A percentile compares a stretch with the other conserved stretches of the same genome.
phyloP scores from a whole-genome alignment of 495 filamentous ascomycete genomes.

The Delitschia confertaspora region DNA sequence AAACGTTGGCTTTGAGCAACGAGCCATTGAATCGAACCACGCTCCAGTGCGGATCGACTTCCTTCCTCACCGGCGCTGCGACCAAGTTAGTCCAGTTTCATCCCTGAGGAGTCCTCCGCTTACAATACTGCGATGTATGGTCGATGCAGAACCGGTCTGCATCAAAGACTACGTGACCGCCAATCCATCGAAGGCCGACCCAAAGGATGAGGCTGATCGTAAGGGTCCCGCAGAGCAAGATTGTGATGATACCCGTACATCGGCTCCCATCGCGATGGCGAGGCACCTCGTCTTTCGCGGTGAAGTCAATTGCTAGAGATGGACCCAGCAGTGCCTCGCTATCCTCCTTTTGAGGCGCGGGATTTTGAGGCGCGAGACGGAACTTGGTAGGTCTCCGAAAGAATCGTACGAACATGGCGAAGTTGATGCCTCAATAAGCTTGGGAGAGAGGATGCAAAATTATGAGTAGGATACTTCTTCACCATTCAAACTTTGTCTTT shows the following conservation, averaged over 20 bases:
- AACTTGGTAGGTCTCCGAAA: slow-evolving; percentile 1
- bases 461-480: no score
- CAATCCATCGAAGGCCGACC: neutral
- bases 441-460: no score
- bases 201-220: neutral
- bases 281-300: neutral
- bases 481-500: no score
- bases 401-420: slow-evolving; percentile 7
- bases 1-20: slow-evolving; percentile 45
- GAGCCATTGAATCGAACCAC: slow-evolving; percentile 42
- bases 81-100: neutral
- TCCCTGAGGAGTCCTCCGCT: neutral
- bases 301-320: neutral
- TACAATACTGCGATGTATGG: slow-evolving; percentile 23
- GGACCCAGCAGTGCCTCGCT: slow-evolving; percentile 2
- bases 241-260: neutral
- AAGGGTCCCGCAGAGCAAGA: neutral
- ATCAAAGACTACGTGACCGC: neutral
- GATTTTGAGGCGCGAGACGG: neutral
- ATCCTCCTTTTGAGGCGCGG: slow-evolving; percentile 6
- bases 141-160: slow-evolving; percentile 18
- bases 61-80: slow-evolving; percentile 34
- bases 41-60: slow-evolving; percentile 32
- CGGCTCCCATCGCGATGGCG: neutral
- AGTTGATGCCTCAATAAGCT: no score